phyloP scores from a whole-genome alignment of 805 yeast genomes.

The Kluyveromyces nonfermentans region DNA sequence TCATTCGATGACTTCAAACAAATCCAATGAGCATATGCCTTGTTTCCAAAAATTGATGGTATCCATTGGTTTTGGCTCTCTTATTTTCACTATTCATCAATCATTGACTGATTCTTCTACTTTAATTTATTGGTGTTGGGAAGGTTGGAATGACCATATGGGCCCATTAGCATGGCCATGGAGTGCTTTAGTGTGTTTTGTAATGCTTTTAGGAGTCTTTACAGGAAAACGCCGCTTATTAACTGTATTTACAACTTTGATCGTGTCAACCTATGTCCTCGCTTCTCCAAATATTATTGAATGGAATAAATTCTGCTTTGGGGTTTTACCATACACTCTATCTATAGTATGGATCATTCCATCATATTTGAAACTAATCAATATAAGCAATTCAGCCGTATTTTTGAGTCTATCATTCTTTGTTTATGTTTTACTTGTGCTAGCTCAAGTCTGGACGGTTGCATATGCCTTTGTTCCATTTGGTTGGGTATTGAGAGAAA shows the following conservation, averaged over 20 bases:
- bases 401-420: slow-evolving; percentile 43
- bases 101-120: slow-evolving; percentile 78
- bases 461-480: slow-evolving; percentile 98
- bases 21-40: slow-evolving; percentile 1
- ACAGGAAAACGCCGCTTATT: slow-evolving; percentile 6
- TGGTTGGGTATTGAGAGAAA: slow-evolving; percentile 79
- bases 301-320: slow-evolving; percentile 36
- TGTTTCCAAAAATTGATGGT: slow-evolving; percentile 6
- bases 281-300: slow-evolving; percentile 15
- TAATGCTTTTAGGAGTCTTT: slow-evolving; percentile 49
- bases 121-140: slow-evolving; percentile 92
- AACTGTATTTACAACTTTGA: slow-evolving; percentile 12
- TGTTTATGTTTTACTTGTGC: slow-evolving; percentile 43
- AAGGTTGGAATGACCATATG: slow-evolving; percentile 81
- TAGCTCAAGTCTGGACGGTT: slow-evolving; percentile 93
- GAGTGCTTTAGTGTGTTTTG: slow-evolving; percentile 55
- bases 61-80: slow-evolving; percentile 66
- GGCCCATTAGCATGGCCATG: slow-evolving; percentile 61
- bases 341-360: slow-evolving; percentile 60
- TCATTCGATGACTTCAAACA: slow-evolving; percentile 13
- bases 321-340: slow-evolving; percentile 61
- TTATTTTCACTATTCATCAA: slow-evolving; percentile 62
- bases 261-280: slow-evolving; percentile 23
- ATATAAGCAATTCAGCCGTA: slow-evolving; percentile 46
- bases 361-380: slow-evolving; percentile 45